Conservation (phyloP, 1,139 yeast species). For the Debaryomycetaceae sp. region DNA sequence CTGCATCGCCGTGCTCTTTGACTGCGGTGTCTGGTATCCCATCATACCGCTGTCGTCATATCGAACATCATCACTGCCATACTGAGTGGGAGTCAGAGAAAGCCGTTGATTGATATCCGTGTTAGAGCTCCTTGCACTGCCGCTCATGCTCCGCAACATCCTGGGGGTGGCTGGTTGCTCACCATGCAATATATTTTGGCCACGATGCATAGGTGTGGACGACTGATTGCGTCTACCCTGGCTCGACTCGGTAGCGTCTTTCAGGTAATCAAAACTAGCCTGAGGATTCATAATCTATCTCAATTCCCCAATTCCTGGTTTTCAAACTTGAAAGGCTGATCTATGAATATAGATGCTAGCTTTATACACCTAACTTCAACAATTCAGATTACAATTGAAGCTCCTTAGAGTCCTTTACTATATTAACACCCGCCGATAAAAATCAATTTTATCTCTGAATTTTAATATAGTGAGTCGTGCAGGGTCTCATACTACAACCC, state of each 20-base stretch:
- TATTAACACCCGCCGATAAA: not conserved
- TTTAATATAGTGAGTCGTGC: not conserved
- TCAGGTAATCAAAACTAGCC: slow-evolving; percentile 10
- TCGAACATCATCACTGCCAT: slow-evolving; percentile 1
- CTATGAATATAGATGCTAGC: not conserved
- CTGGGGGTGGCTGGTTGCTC: slow-evolving; percentile 70
- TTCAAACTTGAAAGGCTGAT: not conserved
- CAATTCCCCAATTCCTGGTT: not conserved
- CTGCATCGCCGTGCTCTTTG: slow-evolving; percentile 3
- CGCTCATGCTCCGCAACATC: slow-evolving; percentile 61
- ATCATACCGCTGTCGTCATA: not conserved
- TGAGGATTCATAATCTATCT: slow-evolving; percentile 8
- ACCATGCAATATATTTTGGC: slow-evolving; percentile 1
- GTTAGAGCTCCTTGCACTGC: slow-evolving; percentile 23
- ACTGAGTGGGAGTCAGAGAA: slow-evolving; percentile 5
- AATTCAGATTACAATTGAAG: not conserved
- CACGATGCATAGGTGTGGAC: not conserved
- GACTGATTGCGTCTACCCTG: not conserved
- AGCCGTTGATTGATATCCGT: slow-evolving; percentile 8
- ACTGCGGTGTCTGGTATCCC: not conserved
- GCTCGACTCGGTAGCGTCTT: not conserved
- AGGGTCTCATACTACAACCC: not conserved
- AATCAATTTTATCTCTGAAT: not conserved
- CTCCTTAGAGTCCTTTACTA: not conserved
- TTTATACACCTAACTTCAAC: not conserved